Evolutionary conservation across 345 rosid species (phyloP), one percentile per base, ranked within the genome.

Genomic region (Syzygium grande): DNA sequence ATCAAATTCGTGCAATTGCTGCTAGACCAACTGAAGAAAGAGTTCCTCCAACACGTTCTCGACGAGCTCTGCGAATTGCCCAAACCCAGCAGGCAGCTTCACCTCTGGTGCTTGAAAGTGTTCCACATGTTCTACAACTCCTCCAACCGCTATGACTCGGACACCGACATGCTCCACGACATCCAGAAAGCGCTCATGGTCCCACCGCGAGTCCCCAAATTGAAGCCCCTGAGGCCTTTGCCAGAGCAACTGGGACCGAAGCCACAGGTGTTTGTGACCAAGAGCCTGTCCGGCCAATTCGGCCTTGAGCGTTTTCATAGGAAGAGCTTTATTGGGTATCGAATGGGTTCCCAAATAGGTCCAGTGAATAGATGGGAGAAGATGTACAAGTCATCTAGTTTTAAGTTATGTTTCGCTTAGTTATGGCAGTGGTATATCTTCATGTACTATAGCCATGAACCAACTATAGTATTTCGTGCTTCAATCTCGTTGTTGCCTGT

Each of bases 61-160:
- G 43, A 65, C 34, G 84, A 87, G 83, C 91, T 89, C 56, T 85
- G 90, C 63, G 91, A 92, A 77, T 73, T 95, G 53, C 90, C 97
- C 11, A 91, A 90, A 86, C 14, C 91, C 4, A 84, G 87, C 89
- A 94, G 89, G 87, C 92, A 86, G 30, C 90, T 94, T 27, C 93
- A 95, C 87, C 83, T 95, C 85, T 87, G 92, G 3, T 91, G 91
- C 83, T 65, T 89, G 73, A 91, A 93, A 90, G 92, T 89, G 34
- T 95, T 92, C 86, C 88, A 89, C 51, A 94, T 95, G 95, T 95
- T 95, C 87, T 94, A 87, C 84, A 85, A 92, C 89, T 89, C 94
- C 53, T 89, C 89, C 79, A 95, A 94, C 85, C 89, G 89, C 56
- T 95, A 63, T 43, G 94, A 94, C 87, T 92, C 97, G 5, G 73